Evolutionary conservation across 176 grass and related monocot species (phyloP), one percentile per base, ranked within the genome.

Genomic region (Musa beccarii): DNA sequence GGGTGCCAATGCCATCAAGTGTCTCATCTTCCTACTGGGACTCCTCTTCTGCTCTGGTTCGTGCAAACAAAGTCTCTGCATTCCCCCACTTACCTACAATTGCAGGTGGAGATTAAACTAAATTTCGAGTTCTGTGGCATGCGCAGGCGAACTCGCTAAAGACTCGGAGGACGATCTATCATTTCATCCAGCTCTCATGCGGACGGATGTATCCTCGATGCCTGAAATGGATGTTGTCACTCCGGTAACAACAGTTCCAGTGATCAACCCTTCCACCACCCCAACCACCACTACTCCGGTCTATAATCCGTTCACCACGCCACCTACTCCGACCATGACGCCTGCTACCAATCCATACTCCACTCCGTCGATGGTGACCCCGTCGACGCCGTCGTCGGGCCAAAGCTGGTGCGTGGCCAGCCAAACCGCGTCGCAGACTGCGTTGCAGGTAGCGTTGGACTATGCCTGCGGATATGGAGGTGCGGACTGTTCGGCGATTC

Each of bases 361-460:
- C 1, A 34, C 86, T 53, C 83, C 84, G 20, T n/a, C 86, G 19
- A 66, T 81, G 34, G 81, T 63, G 62, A 75, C 81, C 16, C 79
- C 83, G 11, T 49, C 52, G 2, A 68, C 82, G 23, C 73, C 0
- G 1, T 70, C 68, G 1, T 52, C 10, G 10, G 84, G 90, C 61
- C 86, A 87, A 53, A 79, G 82, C 28, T 97, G 93, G 93, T 97
- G 93, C 72, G 87, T 97, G 69, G 90, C 90, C 16, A 90, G 82
- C 74, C 81, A 76, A 26, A 81, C 82, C 69, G 84, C 82, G 51
- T 88, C 55, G 76, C 51, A 84, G 66, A 71, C 89, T 0, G 88
- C 88, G 15, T 78, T 92, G 80, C 87, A 97, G 88, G 88, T 88
- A 0, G 93, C 90, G 62, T 66, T 97, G 71, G 93, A 97, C 87